Evolutionary conservation across 2,329 filamentous ascomycete species (phyloP).

Genomic region (Alternaria arborescens): DNA sequence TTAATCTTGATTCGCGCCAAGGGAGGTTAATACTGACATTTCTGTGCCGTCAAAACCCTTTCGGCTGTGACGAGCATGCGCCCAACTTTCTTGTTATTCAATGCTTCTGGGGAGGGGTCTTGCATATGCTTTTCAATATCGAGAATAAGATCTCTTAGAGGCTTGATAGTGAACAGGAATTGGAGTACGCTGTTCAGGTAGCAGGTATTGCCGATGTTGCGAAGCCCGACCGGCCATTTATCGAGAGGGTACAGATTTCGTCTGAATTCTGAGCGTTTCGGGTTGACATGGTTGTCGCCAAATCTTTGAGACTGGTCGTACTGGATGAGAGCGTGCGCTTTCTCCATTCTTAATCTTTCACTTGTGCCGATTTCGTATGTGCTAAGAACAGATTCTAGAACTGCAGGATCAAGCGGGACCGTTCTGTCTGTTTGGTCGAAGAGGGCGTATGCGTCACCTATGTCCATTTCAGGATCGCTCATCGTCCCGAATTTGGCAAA

Average conservation of each 20-base stretch:
- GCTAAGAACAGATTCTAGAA: constrained; percentile 38
- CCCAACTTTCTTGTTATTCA: constrained; percentile 77
- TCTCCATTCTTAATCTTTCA: constrained; percentile 56
- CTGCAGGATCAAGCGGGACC: constrained; percentile 58
- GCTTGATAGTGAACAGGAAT: constrained; percentile 89
- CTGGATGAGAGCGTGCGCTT: constrained; percentile 58
- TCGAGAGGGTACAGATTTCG: constrained; percentile 48
- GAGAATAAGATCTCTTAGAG: constrained; percentile 81
- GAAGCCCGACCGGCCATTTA: constrained; percentile 80
- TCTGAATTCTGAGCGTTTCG: constrained; percentile 25
- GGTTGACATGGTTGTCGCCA: constrained; percentile 22
- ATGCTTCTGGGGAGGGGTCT: constrained; percentile 68
- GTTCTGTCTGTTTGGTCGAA: constrained; percentile 61
- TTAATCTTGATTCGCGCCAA: constrained; percentile 20
- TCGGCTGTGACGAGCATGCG: constrained; percentile 70
- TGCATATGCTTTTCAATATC: constrained; percentile 77
- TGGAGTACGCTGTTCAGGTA: constrained; percentile 97
- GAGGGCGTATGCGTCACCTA: constrained; percentile 49
- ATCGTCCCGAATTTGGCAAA: constrained; percentile 64
- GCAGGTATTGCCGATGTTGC: constrained; percentile 97
- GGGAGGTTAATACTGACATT: constrained; percentile 70
- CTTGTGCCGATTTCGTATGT: constrained; percentile 55
- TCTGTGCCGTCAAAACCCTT: constrained; percentile 69
- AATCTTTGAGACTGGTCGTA: constrained; percentile 39
- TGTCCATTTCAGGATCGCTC: constrained; percentile 61